phyloP scores from a whole-genome alignment of 305 asterid species.

The Fraxinus floribunda region DNA sequence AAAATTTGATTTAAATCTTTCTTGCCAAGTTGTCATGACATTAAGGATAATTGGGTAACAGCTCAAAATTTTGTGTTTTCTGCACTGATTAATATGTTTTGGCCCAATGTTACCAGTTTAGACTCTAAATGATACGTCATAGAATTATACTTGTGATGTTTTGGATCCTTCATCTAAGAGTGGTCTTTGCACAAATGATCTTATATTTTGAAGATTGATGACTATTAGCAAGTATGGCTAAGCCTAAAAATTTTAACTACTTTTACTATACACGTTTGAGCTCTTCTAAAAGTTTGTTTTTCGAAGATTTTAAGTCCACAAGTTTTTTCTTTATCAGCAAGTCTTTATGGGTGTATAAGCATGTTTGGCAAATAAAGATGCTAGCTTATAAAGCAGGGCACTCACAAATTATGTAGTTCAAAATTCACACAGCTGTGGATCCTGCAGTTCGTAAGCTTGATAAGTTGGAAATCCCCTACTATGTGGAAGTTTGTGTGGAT shows the following conservation, averaged over 20 bases:
- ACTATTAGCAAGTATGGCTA: neutral
- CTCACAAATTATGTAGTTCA: neutral
- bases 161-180: neutral
- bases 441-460: neutral
- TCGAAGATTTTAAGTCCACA: neutral
- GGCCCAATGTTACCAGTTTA: neutral
- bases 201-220: too few species aligned
- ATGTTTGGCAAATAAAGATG: neutral
- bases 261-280: neutral
- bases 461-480: neutral
- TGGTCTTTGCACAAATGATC: neutral
- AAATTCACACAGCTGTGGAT: neutral
- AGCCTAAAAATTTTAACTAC: neutral
- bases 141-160: neutral
- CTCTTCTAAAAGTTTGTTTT: neutral
- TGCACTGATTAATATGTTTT: neutral
- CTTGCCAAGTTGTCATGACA: neutral
- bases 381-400: neutral
- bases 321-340: neutral
- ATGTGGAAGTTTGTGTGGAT: neutral
- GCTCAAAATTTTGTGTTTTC: neutral
- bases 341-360: neutral
- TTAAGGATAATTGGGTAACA: neutral
- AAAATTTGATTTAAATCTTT: neutral
- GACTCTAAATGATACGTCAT: neutral